Evolutionary conservation across 495 filamentous ascomycete genomes (phyloP), one percentile per base, ranked within the genome.

Genomic region (Penicillium samsonianum): DNA sequence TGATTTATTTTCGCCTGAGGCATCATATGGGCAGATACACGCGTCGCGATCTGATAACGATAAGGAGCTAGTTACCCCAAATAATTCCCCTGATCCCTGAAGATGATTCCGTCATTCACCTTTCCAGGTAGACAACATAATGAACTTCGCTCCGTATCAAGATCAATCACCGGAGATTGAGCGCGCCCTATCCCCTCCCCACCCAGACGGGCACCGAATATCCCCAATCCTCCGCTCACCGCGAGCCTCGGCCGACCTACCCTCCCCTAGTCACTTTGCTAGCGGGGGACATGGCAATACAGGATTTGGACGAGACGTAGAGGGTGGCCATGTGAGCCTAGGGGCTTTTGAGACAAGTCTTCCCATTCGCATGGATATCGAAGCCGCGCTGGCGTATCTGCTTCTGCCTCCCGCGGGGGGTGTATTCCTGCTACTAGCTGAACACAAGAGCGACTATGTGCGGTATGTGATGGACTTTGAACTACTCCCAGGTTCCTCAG

Each of bases 101-200:
- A 49, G 17, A 22, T 23, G 28, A 25, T 17, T 38, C 40, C 41
- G n/a, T 41, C 50, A 44, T 41, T 20, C 50, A 54, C 50, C 46
- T 41, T 28, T 40, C 22, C 41, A 46, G 28, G 19, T 22, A 58
- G 52, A 20, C 10, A 6, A 28, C 58, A 64, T 12, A 31, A 95
- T 95, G 90, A 90, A 96, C 73, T 98, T 98, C 74, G 93, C 93
- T 26, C 93, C 93, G 30, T 98, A 98, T 75, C 93, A 98, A 80
- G 84, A 91, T 73, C 86, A 87, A 56, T 87, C 88, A 12, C 91
- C 91, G 22, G 90, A 93, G 78, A 78, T 83, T 63, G 82, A 82
- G 65, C 83, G 89, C 61, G 84, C 85, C 43, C 82, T 87, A 72
- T 93, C 87, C 16, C 90, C 84, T 40, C 85, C 80, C 59, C 78